Base-by-base conservation (phyloP, 1,284 basidiomycete genomes). In the Ustilago crameri region DNA sequence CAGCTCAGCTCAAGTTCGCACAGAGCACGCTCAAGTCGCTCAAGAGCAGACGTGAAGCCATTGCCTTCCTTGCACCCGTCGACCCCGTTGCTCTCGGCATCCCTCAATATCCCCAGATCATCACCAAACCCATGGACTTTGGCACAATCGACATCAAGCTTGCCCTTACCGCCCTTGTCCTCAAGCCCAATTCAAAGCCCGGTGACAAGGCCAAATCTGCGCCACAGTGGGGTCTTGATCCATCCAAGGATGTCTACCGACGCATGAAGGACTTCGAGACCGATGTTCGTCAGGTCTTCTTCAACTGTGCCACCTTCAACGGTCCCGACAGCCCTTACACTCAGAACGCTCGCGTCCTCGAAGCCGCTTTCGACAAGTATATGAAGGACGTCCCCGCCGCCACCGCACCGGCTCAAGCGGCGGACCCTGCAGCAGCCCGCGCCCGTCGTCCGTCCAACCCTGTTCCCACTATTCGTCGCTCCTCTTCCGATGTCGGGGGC, bases 51-150 rank as follows among this genome's bases (percentile, higher is more conserved):
- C 92, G 92, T 82, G 93, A 95, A 55, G 89, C 93, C 0, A 84
- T 82, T 8, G 90, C 93, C 1, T 99, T 98, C 85, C 85, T 91
- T 52, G 86, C 86, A 53, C 95, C 96, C 18, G 96, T 99, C 61
- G 95, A 98, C 82, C 88, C 90, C n/a, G 87, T 95, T 69, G 90
- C 89, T 1, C 88, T 97, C 70, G 90, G 90, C 75, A 91, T 98
- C 65, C 96, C 94, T 14, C 93, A 95, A 82, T 99, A 99, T 81
- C 88, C 88, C 44, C 87, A 87, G 55, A 89, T 98, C 81, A 90
- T 99, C 85, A 91, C 90, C 78, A 88, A 88, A 32, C 96, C 96
- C 0, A 97, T 97, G 93, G 96, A 98, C 83, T 88, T 99, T 49
- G 88, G 89, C n/a, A 96, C 95, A 22, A 89, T 98, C 67, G 95